Conservation (phyloP, 1,284 basidiomycete genomes). For the Puccinia hordei region DNA sequence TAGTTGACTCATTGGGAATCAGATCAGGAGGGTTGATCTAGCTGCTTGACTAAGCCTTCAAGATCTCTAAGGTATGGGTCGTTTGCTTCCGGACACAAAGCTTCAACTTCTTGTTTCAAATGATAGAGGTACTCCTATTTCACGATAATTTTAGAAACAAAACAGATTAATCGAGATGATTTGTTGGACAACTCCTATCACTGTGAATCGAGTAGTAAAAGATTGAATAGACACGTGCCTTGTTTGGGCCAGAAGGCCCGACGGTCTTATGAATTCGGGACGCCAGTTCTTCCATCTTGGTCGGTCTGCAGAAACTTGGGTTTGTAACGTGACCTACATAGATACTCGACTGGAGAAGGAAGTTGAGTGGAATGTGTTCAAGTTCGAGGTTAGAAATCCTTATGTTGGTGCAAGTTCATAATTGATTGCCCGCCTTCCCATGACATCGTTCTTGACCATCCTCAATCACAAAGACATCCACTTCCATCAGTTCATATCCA, state of each 20-base stretch:
- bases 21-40: neutral
- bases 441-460: conserved; percentile 14
- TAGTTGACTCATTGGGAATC: too few relatives aligned
- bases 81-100: conserved; percentile 10
- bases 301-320: conserved; percentile 30
- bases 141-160: neutral
- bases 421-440: conserved; percentile 12
- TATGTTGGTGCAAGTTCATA: neutral
- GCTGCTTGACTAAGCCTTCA: conserved; percentile 29
- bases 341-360: conserved; percentile 12
- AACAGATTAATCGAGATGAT: neutral
- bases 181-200: neutral
- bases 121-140: conserved; percentile 48
- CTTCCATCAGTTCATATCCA: conserved; percentile 43
- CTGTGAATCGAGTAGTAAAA: neutral
- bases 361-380: neutral
- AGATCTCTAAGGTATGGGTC: conserved; percentile 40
- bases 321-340: conserved; percentile 46
- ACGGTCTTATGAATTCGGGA: conserved; percentile 15
- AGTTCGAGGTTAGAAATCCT: neutral
- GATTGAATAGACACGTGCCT: conserved; percentile 1
- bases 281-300: conserved; percentile 19
- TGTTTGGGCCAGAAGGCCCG: conserved; percentile 47
- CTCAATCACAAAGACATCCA: conserved; percentile 16
- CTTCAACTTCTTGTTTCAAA: conserved; percentile 31